These are phyloP conservation scores for Phytophthora quininea DNA, from an alignment of 352 stramenopile species.

Conservation along the genomic window DNA sequence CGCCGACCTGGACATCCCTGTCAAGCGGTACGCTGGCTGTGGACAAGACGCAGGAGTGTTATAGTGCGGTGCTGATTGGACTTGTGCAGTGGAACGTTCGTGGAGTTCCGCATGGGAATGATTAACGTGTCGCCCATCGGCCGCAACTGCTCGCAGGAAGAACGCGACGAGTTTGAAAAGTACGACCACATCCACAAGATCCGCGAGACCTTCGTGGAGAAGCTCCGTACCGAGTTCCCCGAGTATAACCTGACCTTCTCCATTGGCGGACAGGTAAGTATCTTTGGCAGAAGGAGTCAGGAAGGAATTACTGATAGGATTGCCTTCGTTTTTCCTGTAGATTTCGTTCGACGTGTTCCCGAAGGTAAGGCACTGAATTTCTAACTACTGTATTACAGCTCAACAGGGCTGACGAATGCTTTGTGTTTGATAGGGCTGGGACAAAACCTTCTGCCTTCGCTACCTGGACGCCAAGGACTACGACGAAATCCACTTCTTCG, in stretches of 20 bases:
- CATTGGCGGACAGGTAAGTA: constrained; percentile 93
- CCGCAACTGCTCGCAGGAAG: constrained; percentile 97
- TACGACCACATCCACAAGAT: constrained; percentile 96
- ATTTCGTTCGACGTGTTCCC: constrained; percentile 99
- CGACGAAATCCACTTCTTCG: constrained; percentile 99
- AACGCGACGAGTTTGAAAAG: constrained; percentile 98
- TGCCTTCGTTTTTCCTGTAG: constrained; percentile 17
- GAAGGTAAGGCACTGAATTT: constrained; percentile 22
- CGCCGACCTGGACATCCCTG: constrained; percentile 94
- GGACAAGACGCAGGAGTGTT: background rate
- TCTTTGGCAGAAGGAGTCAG: too few relatives aligned
- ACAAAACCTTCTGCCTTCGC: constrained; percentile 99
- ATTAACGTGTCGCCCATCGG: constrained; percentile 99
- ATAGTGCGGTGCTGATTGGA: background rate
- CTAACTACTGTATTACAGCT: too few relatives aligned
- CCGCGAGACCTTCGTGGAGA: constrained; percentile 95
- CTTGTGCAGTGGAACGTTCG: constrained; percentile 93
- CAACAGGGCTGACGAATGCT: background rate
- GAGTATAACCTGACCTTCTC: constrained; percentile 97
- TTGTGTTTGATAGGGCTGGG: constrained; percentile 88
- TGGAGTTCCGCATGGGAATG: constrained; percentile 99
- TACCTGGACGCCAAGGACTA: constrained; percentile 94
- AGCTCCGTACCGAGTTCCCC: constrained; percentile 94
- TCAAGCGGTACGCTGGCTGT: constrained; percentile 86
- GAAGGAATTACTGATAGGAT: too few relatives aligned